These are phyloP conservation scores for maize (Zea mays) DNA, from an alignment of 176 grass and related monocot genomes.

Conservation along the genomic window Zm-B73-REFERENCE-NAM-5.0 NC_050097.1:20592501-20593000, in stretches of 20 bases:
- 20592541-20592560: conserved; percentile 44
- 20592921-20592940: conserved; percentile 56
- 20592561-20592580: conserved; percentile 45
- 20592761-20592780: too few species aligned
- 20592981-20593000: conserved; percentile 66
- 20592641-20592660: conserved; percentile 26
- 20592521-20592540: neutral
- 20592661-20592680: neutral
- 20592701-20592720: too few species aligned
- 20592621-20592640: too few species aligned
- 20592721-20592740: too few species aligned
- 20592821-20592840: too few species aligned
- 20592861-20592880: conserved; percentile 31
- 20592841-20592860: too few species aligned
- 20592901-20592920: conserved; percentile 44
- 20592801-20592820: too few species aligned
- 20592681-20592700: too few species aligned
- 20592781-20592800: too few species aligned
- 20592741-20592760: too few species aligned
- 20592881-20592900: conserved; percentile 29
- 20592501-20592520: too few species aligned
- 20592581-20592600: conserved; percentile 50
- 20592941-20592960: conserved; percentile 46
- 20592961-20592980: conserved; percentile 71
- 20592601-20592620: conserved; percentile 29